Conservation (phyloP, 2,329 filamentous ascomycete species). For the Beauveria rudraprayagi region DNA sequence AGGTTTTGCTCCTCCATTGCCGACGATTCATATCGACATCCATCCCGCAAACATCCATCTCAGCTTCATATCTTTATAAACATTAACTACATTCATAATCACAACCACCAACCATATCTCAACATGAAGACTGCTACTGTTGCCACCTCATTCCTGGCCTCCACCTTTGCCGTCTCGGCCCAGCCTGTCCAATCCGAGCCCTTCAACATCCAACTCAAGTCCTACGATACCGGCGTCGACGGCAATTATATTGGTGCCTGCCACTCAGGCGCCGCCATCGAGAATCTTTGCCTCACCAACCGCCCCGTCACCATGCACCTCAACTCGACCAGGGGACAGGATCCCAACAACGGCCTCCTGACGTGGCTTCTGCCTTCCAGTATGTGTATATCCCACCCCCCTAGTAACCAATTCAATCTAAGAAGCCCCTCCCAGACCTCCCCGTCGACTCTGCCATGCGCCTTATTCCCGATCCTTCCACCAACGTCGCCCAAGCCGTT, state of each 20-base stretch:
- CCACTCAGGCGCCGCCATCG: constrained; percentile 10
- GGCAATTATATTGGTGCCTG: constrained; percentile 6
- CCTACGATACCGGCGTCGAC: background rate
- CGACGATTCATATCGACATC: background rate
- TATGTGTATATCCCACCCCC: background rate
- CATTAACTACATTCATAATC: background rate
- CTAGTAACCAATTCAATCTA: background rate
- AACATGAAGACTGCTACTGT: constrained; percentile 8
- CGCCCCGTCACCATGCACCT: constrained; percentile 7
- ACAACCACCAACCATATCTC: background rate
- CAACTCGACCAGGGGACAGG: background rate
- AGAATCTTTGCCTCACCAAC: background rate
- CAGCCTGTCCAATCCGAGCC: constrained; percentile 5
- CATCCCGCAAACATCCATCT: background rate
- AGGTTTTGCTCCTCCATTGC: background rate
- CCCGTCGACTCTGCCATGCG: constrained; percentile 2
- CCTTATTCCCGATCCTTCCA: background rate
- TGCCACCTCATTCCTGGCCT: constrained; percentile 1
- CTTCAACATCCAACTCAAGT: constrained; percentile 2
- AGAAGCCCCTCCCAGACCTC: background rate
- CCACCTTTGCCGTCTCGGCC: constrained; percentile 1
- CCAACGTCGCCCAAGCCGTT: constrained; percentile 10
- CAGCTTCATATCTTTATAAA: background rate
- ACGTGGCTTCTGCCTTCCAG: constrained; percentile 8
- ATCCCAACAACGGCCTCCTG: background rate